Conservation (phyloP, 805 yeast species). For the Pichia thaimueangensis region DNA sequence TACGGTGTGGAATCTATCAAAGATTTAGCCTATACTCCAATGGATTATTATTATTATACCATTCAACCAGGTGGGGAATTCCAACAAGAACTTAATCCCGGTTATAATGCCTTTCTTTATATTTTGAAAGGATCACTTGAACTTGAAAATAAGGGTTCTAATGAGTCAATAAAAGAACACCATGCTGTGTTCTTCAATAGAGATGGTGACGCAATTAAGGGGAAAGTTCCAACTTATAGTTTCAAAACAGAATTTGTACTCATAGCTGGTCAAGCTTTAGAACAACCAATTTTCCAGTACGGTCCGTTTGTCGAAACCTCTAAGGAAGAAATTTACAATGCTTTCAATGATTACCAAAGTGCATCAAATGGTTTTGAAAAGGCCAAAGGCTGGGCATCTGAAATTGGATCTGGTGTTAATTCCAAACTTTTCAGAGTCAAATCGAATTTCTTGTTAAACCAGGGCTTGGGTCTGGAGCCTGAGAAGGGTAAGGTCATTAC, state of each 20-base stretch:
- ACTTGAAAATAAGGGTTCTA: constrained; percentile 31
- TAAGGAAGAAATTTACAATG: constrained; percentile 58
- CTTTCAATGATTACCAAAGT: constrained; percentile 64
- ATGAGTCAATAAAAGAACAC: constrained; percentile 36
- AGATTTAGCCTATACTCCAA: constrained; percentile 78
- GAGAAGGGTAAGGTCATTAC: constrained; percentile 10
- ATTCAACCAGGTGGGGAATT: constrained; percentile 62
- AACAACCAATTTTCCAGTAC: constrained; percentile 76
- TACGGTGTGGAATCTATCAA: constrained; percentile 69
- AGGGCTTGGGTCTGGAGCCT: constrained; percentile 8
- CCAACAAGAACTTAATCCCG: constrained; percentile 50
- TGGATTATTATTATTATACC: constrained; percentile 61
- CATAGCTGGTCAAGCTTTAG: constrained; percentile 68
- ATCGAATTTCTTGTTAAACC: constrained; percentile 15
- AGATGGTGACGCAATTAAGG: constrained; percentile 59
- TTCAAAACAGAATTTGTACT: constrained; percentile 55
- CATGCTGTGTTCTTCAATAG: constrained; percentile 58
- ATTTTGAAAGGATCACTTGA: constrained; percentile 53
- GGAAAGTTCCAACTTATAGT: constrained; percentile 41
- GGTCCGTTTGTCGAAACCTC: constrained; percentile 87
- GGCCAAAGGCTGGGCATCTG: constrained; percentile 52
- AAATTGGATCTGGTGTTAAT: constrained; percentile 31
- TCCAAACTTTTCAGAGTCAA: constrained; percentile 22
- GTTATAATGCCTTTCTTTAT: constrained; percentile 66
- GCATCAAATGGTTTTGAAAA: constrained; percentile 66